These are phyloP conservation scores for Xanthoparmelia taractica DNA, from an alignment of 495 filamentous ascomycete species.

Conservation along the genomic window DNA sequence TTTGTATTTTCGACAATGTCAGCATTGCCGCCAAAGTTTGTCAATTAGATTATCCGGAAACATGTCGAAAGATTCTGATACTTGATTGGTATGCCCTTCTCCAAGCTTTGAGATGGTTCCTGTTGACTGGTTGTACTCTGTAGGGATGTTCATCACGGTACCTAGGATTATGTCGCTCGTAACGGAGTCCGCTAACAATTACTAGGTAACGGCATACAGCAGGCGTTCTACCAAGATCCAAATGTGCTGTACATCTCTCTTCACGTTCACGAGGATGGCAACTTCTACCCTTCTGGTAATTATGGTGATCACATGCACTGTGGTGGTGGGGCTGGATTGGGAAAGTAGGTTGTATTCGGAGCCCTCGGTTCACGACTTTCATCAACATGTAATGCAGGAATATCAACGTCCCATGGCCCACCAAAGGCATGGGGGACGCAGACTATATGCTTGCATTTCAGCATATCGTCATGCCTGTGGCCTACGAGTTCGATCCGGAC, in stretches of 20 bases:
- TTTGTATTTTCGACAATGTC: constrained; percentile 97
- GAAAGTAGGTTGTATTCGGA: constrained; percentile 41
- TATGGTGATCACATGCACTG: constrained; percentile 72
- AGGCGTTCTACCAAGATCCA: constrained; percentile 88
- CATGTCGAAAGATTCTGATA: constrained; percentile 80
- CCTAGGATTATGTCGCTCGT: constrained; percentile 1
- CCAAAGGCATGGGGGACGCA: constrained; percentile 89
- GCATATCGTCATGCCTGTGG: constrained; percentile 94
- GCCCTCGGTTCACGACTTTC: background rate
- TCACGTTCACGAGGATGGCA: constrained; percentile 76
- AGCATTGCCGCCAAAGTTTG: constrained; percentile 80
- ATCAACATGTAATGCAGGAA: constrained; percentile 46
- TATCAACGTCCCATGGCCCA: constrained; percentile 90
- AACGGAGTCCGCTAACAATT: constrained; percentile 21
- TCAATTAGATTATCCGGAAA: constrained; percentile 63
- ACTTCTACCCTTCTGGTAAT: constrained; percentile 75
- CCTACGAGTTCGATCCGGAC: constrained; percentile 85
- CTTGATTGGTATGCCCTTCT: constrained; percentile 76
- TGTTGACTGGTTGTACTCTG: background rate
- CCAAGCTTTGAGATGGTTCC: background rate
- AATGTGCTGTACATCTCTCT: constrained; percentile 94
- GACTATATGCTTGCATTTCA: constrained; percentile 97
- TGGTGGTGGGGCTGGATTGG: constrained; percentile 64
- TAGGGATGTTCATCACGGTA: constrained; percentile 61
- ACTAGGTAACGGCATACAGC: constrained; percentile 90